Base-by-base conservation (phyloP, 202 grass and related monocot genomes). In the Zoysia matrella region DNA sequence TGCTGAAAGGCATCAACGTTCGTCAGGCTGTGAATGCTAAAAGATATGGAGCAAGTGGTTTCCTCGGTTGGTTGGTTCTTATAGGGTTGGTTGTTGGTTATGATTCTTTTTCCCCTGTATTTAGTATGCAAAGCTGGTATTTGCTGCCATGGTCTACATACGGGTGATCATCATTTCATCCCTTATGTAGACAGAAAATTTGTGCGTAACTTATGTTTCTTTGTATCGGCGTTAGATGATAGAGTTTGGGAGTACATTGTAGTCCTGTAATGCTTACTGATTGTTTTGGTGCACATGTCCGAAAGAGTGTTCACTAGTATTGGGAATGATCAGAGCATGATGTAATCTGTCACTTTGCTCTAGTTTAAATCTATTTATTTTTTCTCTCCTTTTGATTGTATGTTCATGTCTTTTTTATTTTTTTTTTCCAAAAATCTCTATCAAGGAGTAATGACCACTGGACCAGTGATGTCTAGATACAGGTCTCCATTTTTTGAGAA, bases 21-120 rank as follows among this genome's bases (percentile, higher is more conserved):
- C 91, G 3, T 84, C 91, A 58, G 89, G 94, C 70, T 97, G 94
- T 68, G 94, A 97, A 73, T 97, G 94, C 89, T 97, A 97, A 88
- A 92, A 72, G 62, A 84, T 76, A 75, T 46, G 65, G 60, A 2
- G 22, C 15, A 43, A 49, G 12, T 12, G 30, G 62, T 56, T 60
- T 67, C 53, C 30, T 73, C 13, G 7, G 47, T 75, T 89, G 64
- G 14, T 64, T 52, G 52, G 52, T 80, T 81, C 65, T 6, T 83
- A 78, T 84, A 71, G 86, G 86, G 75, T 49, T n/a, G 43, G 47
- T 76, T 69, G 76, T 51, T 63, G 8, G 11, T 83, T 36, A 13
- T 47, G 13, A 58, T 78, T 51, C 54, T 42, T 16, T 63, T 54
- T 10, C 30, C 15, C 11, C 44, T 81, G 56, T 88, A 61, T 73